Percentiles rank a stretch among this genome's conserved stretches.
phyloP scores from a whole-genome alignment of 2,329 filamentous ascomycete genomes.

The Alternaria gansuensis region DNA sequence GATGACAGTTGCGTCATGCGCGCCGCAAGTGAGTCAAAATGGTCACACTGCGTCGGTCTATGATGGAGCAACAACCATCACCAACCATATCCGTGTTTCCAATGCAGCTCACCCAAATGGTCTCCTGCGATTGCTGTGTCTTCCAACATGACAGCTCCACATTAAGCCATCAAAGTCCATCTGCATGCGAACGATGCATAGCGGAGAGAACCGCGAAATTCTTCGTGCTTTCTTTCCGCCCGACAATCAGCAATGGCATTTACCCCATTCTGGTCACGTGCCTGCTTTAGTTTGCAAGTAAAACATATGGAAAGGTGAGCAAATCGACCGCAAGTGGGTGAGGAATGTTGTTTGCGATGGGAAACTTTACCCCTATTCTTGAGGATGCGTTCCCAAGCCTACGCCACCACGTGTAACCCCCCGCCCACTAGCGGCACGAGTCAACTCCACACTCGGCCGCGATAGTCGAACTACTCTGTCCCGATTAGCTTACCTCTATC shows the following conservation, averaged over 20 bases:
- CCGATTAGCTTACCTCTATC: too few species aligned
- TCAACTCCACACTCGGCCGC: conserved; percentile 21
- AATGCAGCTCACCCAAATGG: background rate
- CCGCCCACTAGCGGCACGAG: conserved; percentile 25
- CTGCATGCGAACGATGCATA: background rate
- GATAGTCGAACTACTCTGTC: conserved; percentile 29
- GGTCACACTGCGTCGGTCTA: background rate
- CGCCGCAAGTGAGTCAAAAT: conserved; percentile 27
- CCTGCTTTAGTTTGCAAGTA: background rate
- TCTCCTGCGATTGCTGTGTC: background rate
- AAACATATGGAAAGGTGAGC: background rate
- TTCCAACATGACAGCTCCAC: background rate
- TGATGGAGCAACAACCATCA: background rate
- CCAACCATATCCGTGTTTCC: background rate
- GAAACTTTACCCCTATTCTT: conserved; percentile 31
- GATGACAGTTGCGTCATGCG: conserved; percentile 9
- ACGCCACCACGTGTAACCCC: conserved; percentile 23
- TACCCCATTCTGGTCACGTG: background rate
- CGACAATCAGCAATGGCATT: background rate
- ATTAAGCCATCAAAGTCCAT: background rate
- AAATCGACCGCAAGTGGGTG: background rate
- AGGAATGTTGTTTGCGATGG: background rate
- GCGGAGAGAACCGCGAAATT: conserved; percentile 2
- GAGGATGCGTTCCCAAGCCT: conserved; percentile 14
- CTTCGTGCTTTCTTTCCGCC: background rate